Evolutionary conservation across 805 yeast species (phyloP).

Genomic region (Yamadazyma kitorensis): DNA sequence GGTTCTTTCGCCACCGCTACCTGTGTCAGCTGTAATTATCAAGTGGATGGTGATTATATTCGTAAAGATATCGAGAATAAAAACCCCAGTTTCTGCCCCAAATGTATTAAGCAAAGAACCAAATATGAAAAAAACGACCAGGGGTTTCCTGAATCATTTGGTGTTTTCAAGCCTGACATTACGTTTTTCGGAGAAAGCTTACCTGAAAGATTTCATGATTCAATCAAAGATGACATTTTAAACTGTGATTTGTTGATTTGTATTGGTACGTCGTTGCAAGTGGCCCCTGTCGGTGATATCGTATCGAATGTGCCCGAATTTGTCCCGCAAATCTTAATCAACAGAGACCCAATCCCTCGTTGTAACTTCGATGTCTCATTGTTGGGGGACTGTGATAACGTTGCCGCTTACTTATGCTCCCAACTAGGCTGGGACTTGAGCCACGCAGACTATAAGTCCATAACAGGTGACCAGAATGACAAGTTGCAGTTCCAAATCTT

Average conservation of each 20-base stretch:
- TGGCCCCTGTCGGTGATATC: constrained; percentile 47
- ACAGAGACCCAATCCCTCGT: constrained; percentile 34
- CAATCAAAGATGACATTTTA: constrained; percentile 48
- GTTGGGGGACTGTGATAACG: constrained; percentile 41
- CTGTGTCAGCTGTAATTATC: constrained; percentile 73
- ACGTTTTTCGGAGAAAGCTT: constrained; percentile 79
- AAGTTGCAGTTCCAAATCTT: constrained; percentile 4
- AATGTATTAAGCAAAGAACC: constrained; percentile 23
- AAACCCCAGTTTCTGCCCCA: constrained; percentile 54
- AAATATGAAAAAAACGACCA: constrained; percentile 24
- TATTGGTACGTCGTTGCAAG: constrained; percentile 82
- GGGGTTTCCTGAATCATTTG: constrained; percentile 25
- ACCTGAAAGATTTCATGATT: constrained; percentile 38
- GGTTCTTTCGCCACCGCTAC: constrained; percentile 73
- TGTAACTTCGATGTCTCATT: constrained; percentile 39
- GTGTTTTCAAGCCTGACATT: constrained; percentile 84
- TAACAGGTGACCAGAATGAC: constrained; percentile 15
- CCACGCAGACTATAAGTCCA: constrained; percentile 23
- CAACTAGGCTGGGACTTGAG: constrained; percentile 36
- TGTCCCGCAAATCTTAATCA: constrained; percentile 39
- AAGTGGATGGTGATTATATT: constrained; percentile 46
- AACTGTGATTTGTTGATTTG: constrained; percentile 77
- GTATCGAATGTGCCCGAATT: constrained; percentile 30
- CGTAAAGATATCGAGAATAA: constrained; percentile 47
- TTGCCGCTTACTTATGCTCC: constrained; percentile 31